Base-by-base conservation (phyloP, 495 filamentous ascomycete species). In the Barbatosphaeria neglecta region DNA sequence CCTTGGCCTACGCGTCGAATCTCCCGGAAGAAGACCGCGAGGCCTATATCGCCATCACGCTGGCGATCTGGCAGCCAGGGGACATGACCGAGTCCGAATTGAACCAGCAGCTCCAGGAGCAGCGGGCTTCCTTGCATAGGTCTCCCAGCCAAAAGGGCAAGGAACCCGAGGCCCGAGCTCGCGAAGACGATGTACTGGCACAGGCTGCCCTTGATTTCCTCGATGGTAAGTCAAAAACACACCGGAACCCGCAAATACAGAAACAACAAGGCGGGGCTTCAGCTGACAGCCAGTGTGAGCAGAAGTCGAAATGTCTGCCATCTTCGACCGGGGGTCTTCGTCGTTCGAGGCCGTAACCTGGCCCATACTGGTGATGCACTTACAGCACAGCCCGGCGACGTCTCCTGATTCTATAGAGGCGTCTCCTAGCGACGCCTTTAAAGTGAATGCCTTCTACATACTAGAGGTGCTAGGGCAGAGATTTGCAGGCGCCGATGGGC, bases 221-320 rank as follows among this genome's bases (percentile, higher is more conserved):
- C n/a, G 70, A 74, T 55, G 66, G 68, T 71, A 50, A 48, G 67
- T 51, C 37, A 25, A 37, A 11, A 5, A 3, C 2, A 13, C 4
- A 4, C 4, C 9, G 23, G 25, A 27, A 13, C 38, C 7, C n/a
- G 43, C n/a, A 6, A n/a, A n/a, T n/a, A n/a, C n/a, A n/a, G n/a
- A n/a, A n/a, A n/a, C n/a, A n/a, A n/a, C n/a, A n/a, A n/a, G n/a
- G n/a, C n/a, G n/a, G n/a, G n/a, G n/a, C n/a, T n/a, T n/a, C n/a
- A n/a, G n/a, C 52, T 62, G 27, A 52, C 51, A 46, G 22, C 47
- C 27, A 22, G 8, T 17, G 16, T 11, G n/a, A n/a, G n/a, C 46
- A 73, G 70, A 68, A 27, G 55, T 74, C 2, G 70, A 74, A 56
- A 60, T 55, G 38, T 60, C 57, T 15, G 57, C 69, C 10, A 40